Evolutionary conservation across 305 asterid species (phyloP).

Genomic region (Caryopteris hybrid): DNA sequence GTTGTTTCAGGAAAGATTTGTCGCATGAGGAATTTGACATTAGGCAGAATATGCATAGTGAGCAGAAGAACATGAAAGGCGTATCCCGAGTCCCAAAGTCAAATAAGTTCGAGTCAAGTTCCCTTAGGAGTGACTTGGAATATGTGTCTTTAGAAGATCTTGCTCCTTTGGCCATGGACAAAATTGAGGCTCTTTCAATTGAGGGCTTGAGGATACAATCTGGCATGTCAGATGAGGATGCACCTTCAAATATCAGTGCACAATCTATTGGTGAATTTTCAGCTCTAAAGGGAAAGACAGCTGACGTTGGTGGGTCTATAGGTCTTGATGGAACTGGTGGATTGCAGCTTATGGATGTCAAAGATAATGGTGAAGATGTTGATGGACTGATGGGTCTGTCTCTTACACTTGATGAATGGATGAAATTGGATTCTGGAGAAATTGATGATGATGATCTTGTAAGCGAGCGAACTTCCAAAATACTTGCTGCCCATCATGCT

Average conservation of each 20-base stretch:
- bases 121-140: conserved; percentile 43
- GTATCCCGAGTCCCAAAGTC: conserved; percentile 29
- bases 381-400: conserved; percentile 95
- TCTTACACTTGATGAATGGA: conserved; percentile 93
- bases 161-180: conserved; percentile 97
- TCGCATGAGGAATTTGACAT: conserved; percentile 37
- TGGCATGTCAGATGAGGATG: conserved; percentile 71
- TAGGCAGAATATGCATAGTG: conserved; percentile 22
- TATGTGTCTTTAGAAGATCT: conserved; percentile 81
- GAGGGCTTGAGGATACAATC: conserved; percentile 96
- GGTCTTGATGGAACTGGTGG: conserved; percentile 93
- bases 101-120: conserved; percentile 33
- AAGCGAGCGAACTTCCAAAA: conserved; percentile 66
- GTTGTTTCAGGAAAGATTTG: conserved; percentile 47
- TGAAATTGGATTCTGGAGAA: conserved; percentile 93
- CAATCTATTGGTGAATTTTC: conserved; percentile 69
- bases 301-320: conserved; percentile 44
- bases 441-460: conserved; percentile 65
- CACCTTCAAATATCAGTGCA: conserved; percentile 64
- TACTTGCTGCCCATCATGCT: conserved; percentile 95
- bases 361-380: conserved; percentile 61
- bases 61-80: conserved; percentile 26
- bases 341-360: conserved; percentile 70
- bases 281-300: conserved; percentile 65
- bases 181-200: conserved; percentile 89